phyloP scores from a whole-genome alignment of 2,329 filamentous ascomycete species.

The Hymenoscyphus scutula region DNA sequence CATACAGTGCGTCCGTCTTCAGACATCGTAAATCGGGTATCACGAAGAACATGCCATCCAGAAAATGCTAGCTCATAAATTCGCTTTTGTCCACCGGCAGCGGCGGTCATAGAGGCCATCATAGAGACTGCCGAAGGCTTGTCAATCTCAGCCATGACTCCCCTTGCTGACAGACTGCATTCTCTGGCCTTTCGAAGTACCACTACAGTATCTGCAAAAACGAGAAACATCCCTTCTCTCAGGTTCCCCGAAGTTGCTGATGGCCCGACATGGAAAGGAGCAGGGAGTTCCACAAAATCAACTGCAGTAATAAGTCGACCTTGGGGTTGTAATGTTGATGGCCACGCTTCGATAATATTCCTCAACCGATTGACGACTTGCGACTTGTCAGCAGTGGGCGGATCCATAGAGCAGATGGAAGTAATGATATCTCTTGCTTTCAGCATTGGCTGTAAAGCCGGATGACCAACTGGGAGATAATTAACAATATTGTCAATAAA shows the following conservation, averaged over 20 bases:
- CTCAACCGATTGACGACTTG: conserved; percentile 72
- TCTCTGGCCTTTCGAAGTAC: conserved; percentile 69
- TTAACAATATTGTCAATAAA: conserved; percentile 94
- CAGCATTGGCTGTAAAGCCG: conserved; percentile 77
- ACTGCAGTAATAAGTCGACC: conserved; percentile 79
- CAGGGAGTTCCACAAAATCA: conserved; percentile 73
- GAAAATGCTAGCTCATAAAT: conserved; percentile 71
- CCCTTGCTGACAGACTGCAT: conserved; percentile 66
- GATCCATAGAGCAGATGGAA: conserved; percentile 92
- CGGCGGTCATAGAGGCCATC: conserved; percentile 62
- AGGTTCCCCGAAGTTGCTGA: conserved; percentile 13
- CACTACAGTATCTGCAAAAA: conserved; percentile 81
- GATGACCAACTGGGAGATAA: conserved; percentile 80
- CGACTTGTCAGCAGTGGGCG: conserved; percentile 66
- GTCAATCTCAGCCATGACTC: conserved; percentile 80
- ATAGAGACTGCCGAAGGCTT: conserved; percentile 67
- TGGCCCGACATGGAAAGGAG: conserved; percentile 59
- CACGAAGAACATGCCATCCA: conserved; percentile 67
- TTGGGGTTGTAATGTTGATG: conserved; percentile 64
- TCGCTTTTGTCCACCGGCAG: conserved; percentile 55
- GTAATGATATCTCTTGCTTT: conserved; percentile 91
- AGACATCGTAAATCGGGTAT: conserved; percentile 72
- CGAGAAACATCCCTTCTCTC: conserved; percentile 69
- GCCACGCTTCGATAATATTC: conserved; percentile 77
- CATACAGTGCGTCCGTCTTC: conserved; percentile 63